Evolutionary conservation across 495 filamentous ascomycete genomes (phyloP).

Genomic region (Aspergillus panamensis): DNA sequence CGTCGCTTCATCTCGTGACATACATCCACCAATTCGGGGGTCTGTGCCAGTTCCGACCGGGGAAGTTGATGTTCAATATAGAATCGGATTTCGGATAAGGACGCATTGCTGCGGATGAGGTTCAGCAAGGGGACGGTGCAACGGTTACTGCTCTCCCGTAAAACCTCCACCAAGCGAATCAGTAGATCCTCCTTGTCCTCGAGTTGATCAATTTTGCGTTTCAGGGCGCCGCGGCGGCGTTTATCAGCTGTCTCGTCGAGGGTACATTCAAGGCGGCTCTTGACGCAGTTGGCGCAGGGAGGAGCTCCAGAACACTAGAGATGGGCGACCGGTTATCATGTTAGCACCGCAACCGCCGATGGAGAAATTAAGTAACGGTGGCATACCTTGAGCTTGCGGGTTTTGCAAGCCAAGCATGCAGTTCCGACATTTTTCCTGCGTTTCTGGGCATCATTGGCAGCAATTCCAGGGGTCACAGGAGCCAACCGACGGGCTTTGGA

Average conservation of each 20-base stretch:
- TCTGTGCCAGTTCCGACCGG: constrained; percentile 24
- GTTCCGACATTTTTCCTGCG: constrained; percentile 28
- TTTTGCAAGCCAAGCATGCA: constrained; percentile 30
- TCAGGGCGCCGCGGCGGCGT: constrained; percentile 32
- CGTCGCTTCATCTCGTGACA: constrained; percentile 16
- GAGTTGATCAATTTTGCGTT: constrained; percentile 36
- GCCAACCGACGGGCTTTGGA: constrained; percentile 21
- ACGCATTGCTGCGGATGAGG: constrained; percentile 36
- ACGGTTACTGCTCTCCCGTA: constrained; percentile 26
- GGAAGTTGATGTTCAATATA: constrained; percentile 30
- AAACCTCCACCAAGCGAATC: constrained; percentile 24
- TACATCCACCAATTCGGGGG: constrained; percentile 26
- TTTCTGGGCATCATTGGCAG: constrained; percentile 14
- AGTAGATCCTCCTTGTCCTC: constrained; percentile 32
- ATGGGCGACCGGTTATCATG: background rate
- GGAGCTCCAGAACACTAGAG: constrained; percentile 30
- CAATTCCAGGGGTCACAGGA: constrained; percentile 18
- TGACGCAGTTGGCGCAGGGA: constrained; percentile 35
- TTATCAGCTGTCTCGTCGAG: constrained; percentile 33
- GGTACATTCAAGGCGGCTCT: constrained; percentile 28
- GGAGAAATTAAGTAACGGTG: background rate
- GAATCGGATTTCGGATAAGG: constrained; percentile 30
- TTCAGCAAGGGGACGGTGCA: constrained; percentile 27
- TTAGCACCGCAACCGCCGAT: background rate
- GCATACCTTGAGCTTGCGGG: constrained; percentile 30